These are phyloP conservation scores for Phaeodactylum tricornutum DNA, from an alignment of 108 stramenopile genomes.

Conservation along the genomic window DNA sequence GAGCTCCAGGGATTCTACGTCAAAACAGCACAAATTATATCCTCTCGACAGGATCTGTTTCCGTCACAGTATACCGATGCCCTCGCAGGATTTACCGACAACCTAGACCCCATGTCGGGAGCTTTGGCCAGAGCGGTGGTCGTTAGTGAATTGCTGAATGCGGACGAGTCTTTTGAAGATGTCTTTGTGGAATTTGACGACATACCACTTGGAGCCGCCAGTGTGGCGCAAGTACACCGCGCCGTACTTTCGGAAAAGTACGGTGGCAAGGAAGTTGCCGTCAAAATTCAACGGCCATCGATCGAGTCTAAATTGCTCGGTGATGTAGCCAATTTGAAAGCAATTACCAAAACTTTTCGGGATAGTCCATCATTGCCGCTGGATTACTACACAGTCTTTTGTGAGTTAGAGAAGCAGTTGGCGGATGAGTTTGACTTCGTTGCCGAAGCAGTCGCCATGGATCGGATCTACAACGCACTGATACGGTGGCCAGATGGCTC, in stretches of 20 bases:
- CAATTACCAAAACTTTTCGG: slow-evolving; percentile 71
- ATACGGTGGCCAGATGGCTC: slow-evolving; percentile 39
- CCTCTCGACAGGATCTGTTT: slow-evolving; percentile 61
- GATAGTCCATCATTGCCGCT: slow-evolving; percentile 62
- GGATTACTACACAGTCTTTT: slow-evolving; percentile 92
- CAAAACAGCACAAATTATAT: slow-evolving; percentile 85
- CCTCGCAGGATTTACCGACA: slow-evolving; percentile 71
- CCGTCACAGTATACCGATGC: slow-evolving; percentile 85
- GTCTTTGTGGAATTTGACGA: slow-evolving; percentile 86
- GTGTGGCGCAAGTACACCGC: slow-evolving; percentile 89
- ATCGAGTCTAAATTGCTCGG: slow-evolving; percentile 88
- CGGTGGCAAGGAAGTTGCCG: slow-evolving; percentile 83
- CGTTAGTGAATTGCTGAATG: slow-evolving; percentile 41
- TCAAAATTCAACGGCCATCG: slow-evolving; percentile 90
- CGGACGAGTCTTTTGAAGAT: slow-evolving; percentile 60
- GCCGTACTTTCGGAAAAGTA: slow-evolving; percentile 71
- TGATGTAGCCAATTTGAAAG: slow-evolving; percentile 87
- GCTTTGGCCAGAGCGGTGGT: slow-evolving; percentile 67
- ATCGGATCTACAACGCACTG: slow-evolving; percentile 69
- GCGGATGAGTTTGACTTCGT: slow-evolving; percentile 93
- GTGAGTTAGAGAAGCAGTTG: slow-evolving; percentile 78
- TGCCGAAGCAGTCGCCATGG: slow-evolving; percentile 93
- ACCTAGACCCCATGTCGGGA: slow-evolving; percentile 80
- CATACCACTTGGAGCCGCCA: slow-evolving; percentile 42
- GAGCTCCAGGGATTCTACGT: slow-evolving; percentile 93